Base-by-base conservation (phyloP, 345 rosid species). In the Cardamine chenopodiifolia region DNA sequence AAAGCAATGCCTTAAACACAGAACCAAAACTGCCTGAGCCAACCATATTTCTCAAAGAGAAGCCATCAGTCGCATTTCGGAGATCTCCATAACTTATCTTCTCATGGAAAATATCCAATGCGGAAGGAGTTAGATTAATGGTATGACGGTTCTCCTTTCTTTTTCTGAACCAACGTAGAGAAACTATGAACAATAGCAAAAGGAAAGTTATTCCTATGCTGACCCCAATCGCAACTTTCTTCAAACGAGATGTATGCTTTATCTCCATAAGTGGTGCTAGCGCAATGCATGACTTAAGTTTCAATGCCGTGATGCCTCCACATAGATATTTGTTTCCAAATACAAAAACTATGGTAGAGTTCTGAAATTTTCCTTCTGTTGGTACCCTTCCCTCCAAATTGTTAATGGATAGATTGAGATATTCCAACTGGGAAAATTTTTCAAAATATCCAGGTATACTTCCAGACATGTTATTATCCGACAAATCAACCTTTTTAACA, bases 11-110 rank as follows among this genome's bases (percentile, higher is more conserved):
- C 35, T 67, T 75, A 45, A 74, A 82, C 48, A 82, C 84, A 4
- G 55, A 57, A 15, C 84, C 82, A 64, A 78, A 81, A 54, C 67
- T 68, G 2, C 84, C 79, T 14, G 70, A 58, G 2, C 84, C 84
- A 13, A 82, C 32, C 42, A 72, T 3, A 35, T 67, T 82, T 22
- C 42, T 67, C 0, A 65, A 7, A 17, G 82, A 72, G 9, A 81
- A 81, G 25, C 74, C 77, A 32, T 45, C 4, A 1, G 84, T 81
- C 14, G 74, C 84, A 1, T 70, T 42, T 34, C 48, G 68, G 6
- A 81, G 74, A 65, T 61, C 59, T 42, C 23, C 32, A 54, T 76
- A 69, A 8, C 65, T 76, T 61, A 76, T 52, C 52, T 50, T 54
- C 35, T 76, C 65, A 42, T 76, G 75, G 65, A 76, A 75, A 2